A percentile compares a stretch with the other conserved stretches of the same genome.
Evolutionary conservation across 2,329 filamentous ascomycete species (phyloP).

Genomic region (Chrysoporthe cubensis): DNA sequence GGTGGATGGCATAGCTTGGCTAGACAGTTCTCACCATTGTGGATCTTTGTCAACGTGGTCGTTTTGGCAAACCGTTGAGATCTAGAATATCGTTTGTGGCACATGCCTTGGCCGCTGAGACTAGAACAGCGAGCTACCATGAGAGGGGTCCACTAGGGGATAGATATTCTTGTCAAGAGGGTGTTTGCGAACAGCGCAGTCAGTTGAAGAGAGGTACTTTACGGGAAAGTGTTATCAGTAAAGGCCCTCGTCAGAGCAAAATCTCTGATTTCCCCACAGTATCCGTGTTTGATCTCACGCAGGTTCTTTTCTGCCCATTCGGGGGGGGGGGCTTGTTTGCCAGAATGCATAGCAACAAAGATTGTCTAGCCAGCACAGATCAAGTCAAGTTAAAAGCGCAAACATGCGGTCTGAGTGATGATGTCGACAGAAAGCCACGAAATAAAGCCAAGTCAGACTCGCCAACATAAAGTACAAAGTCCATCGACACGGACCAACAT

Average conservation of each 20-base stretch:
- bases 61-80: background rate
- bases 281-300: background rate
- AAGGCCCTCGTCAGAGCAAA: background rate
- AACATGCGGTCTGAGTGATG: background rate
- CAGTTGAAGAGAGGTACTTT: background rate
- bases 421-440: background rate
- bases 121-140: background rate
- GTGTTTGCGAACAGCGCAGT: background rate
- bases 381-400: background rate
- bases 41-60: no score
- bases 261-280: background rate
- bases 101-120: background rate
- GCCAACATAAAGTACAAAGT: background rate
- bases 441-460: background rate
- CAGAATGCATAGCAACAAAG: conserved; percentile 1
- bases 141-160: background rate
- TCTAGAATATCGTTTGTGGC: background rate
- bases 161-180: background rate
- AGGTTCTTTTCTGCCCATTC: background rate
- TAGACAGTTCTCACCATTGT: no score
- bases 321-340: background rate
- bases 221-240: background rate
- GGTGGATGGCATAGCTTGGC: no score
- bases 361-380: background rate
- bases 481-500: no score